Evolutionary conservation across 176 grass and related monocot species (phyloP).

Genomic region (Neostapfia colusana): DNA sequence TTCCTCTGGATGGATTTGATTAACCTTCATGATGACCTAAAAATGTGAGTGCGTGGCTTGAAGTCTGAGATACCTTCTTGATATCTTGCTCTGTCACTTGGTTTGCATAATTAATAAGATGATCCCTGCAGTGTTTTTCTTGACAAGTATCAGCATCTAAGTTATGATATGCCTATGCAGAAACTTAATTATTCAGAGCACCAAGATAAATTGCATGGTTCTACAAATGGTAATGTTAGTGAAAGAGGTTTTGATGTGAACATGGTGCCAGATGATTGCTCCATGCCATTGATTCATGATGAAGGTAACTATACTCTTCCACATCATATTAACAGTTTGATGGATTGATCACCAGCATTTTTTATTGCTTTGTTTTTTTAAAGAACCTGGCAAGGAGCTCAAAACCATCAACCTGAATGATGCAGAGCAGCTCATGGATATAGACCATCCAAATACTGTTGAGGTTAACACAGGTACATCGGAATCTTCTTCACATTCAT

Average conservation of each 20-base stretch:
- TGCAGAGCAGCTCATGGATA: conserved; percentile 37
- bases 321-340: not conserved
- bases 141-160: not conserved
- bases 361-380: conserved; percentile 27
- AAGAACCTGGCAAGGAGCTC: conserved; percentile 33
- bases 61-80: not conserved
- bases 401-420: conserved; percentile 35
- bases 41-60: not conserved
- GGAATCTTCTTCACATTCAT: conserved; percentile 20
- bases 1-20: conserved; percentile 26
- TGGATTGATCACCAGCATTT: not conserved
- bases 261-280: conserved; percentile 9
- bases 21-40: not conserved
- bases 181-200: conserved; percentile 29
- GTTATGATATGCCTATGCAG: conserved; percentile 36
- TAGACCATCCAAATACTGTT: conserved; percentile 22
- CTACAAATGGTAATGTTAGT: conserved; percentile 1
- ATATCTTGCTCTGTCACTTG: not conserved
- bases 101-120: conserved; percentile 25
- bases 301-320: conserved; percentile 41
- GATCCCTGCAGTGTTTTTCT: not conserved
- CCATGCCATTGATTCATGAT: conserved; percentile 25
- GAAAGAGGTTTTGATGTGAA: conserved; percentile 40
- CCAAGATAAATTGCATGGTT: not conserved
- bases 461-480: conserved; percentile 17